These are phyloP conservation scores for Pythium grandisporangium DNA, from an alignment of 352 stramenopile genomes.

Conservation along the genomic window DNA sequence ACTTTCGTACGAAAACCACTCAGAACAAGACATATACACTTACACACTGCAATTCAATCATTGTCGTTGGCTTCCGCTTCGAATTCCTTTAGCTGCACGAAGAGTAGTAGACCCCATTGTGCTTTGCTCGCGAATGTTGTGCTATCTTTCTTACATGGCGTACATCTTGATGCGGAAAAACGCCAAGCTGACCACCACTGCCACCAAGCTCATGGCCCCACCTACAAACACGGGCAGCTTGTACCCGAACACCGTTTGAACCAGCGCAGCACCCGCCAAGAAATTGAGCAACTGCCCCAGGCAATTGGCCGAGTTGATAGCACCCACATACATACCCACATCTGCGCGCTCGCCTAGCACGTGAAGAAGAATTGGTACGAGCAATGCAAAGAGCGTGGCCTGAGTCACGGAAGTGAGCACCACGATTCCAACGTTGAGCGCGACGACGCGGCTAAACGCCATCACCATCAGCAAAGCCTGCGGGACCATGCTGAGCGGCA, in stretches of 20 bases:
- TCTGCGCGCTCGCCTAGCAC: slow-evolving; percentile 39
- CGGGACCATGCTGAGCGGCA: slow-evolving; percentile 21
- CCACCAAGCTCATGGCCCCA: slow-evolving; percentile 50
- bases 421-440: slow-evolving; percentile 27
- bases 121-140: not conserved
- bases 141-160: slow-evolving; percentile 39
- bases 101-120: too few relatives aligned
- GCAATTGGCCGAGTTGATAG: slow-evolving; percentile 70
- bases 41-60: not conserved
- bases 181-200: slow-evolving; percentile 39
- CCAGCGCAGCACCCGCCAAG: slow-evolving; percentile 34
- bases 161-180: slow-evolving; percentile 71
- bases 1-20: too few relatives aligned
- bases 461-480: slow-evolving; percentile 44
- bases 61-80: not conserved
- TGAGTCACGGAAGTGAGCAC: slow-evolving; percentile 39
- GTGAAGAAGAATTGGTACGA: slow-evolving; percentile 63
- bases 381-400: slow-evolving; percentile 49
- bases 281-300: slow-evolving; percentile 71
- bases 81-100: too few relatives aligned
- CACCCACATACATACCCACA: slow-evolving; percentile 63
- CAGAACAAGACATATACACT: not conserved
- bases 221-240: slow-evolving; percentile 56
- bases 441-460: slow-evolving; percentile 27
- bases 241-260: slow-evolving; percentile 56